Conservation (phyloP, 2,329 filamentous ascomycete genomes). For the Exophiala sideris region DNA sequence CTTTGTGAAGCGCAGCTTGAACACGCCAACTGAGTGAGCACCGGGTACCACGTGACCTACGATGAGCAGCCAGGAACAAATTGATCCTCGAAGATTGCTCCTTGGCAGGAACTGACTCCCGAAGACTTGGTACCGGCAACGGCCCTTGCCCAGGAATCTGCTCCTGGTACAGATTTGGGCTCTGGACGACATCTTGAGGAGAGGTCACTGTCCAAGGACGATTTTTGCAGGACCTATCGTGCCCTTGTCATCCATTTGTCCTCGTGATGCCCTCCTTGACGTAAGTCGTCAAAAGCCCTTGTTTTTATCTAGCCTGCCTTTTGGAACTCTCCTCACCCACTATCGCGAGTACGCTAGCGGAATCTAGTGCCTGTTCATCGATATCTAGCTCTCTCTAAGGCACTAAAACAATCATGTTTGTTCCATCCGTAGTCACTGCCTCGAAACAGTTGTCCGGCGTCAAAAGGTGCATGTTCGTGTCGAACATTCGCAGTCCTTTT, state of each 20-base stretch:
- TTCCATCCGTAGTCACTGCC: not conserved
- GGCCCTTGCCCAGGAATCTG: not conserved
- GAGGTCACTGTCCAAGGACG: not conserved
- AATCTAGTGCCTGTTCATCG: not conserved
- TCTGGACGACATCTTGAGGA: not conserved
- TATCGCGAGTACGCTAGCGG: not conserved
- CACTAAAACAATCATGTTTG: not conserved
- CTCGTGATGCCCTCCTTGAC: not conserved
- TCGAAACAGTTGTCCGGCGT: slow-evolving; percentile 2
- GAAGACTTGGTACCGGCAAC: not conserved
- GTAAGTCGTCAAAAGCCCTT: not conserved
- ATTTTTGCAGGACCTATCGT: not conserved
- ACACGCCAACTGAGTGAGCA: too few species aligned
- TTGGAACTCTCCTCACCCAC: not conserved
- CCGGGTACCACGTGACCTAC: too few species aligned
- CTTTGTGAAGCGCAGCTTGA: too few species aligned
- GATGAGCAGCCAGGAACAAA: not conserved
- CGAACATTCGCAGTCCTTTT: slow-evolving; percentile 1
- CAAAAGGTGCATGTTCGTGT: not conserved
- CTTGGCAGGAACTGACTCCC: not conserved
- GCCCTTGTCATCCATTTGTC: not conserved
- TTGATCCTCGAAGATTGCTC: not conserved
- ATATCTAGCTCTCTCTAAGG: not conserved
- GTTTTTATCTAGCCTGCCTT: not conserved
- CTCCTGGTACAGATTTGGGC: not conserved